Conservation (phyloP, 1,284 basidiomycete species). For the Taiwanofungus camphoratus region DNA sequence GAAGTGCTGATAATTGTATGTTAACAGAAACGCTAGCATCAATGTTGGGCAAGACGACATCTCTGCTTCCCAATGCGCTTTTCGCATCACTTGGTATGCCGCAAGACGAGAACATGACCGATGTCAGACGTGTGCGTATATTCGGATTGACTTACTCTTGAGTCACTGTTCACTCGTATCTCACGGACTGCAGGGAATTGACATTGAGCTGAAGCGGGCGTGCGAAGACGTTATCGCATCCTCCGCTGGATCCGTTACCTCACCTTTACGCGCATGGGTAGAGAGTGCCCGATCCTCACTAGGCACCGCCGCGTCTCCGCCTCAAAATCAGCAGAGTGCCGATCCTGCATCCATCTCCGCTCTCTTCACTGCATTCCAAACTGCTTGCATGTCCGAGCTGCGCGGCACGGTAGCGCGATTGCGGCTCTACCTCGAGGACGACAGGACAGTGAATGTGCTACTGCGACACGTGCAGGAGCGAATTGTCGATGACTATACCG, state of each 20-base stretch:
- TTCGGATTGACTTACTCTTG: neutral
- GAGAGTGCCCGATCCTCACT: conserved; percentile 37
- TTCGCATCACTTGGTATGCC: conserved; percentile 63
- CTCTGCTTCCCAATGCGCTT: conserved; percentile 63
- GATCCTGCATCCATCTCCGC: conserved; percentile 42
- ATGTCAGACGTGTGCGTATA: conserved; percentile 56
- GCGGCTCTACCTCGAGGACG: conserved; percentile 73
- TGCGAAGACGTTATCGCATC: conserved; percentile 78
- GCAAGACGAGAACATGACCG: conserved; percentile 51
- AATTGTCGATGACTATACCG: conserved; percentile 68
- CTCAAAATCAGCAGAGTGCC: conserved; percentile 34
- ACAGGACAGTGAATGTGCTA: conserved; percentile 70
- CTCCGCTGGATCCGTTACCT: conserved; percentile 47
- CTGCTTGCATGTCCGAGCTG: conserved; percentile 51
- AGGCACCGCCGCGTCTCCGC: conserved; percentile 15
- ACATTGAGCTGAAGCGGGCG: conserved; percentile 72
- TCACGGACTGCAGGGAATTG: conserved; percentile 57
- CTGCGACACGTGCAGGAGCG: conserved; percentile 71
- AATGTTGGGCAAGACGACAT: conserved; percentile 68
- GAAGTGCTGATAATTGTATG: conserved; percentile 4
- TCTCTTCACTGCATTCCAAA: conserved; percentile 50
- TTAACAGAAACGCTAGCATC: conserved; percentile 63
- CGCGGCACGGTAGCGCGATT: conserved; percentile 48
- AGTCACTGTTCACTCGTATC: conserved; percentile 1
- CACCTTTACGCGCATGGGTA: conserved; percentile 56